Evolutionary conservation across 192 early-diverging fungal species (phyloP), one percentile per base, ranked within the genome.

Genomic region (Backusella morwellensis): DNA sequence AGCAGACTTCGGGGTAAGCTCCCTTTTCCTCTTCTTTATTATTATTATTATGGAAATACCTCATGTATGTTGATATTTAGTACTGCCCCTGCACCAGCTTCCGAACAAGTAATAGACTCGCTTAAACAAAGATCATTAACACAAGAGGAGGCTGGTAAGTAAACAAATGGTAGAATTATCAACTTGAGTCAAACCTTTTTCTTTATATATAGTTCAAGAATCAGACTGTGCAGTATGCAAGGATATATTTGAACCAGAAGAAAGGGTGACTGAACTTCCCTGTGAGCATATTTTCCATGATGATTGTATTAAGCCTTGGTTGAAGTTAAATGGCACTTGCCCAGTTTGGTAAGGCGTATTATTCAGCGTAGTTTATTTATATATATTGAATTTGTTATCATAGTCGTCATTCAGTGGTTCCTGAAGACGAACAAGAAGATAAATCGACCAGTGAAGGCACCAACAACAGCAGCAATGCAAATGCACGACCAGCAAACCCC

Each of bases 271-370:
- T 21, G 81, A 85, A 77, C 78, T 98, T 59, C 93, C 94, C 8
- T 99, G 97, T 85, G 88, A 89, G 56, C 97, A 99, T 76, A 75
- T 93, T 73, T 98, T 97, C 77, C 97, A 99, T 78, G 88, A 90
- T 6, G 86, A 89, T 6, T 99, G 97, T 79, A 94, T 97, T 68
- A 91, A 93, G 63, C 91, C 92, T 42, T 99, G 97, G 97, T 86
- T 99, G 56, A 93, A 93, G 77, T 87, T 97, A 70, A 98, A 97
- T 75, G 97, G 95, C 6, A 95, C 96, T 9, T 97, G 96, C 83
- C 96, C 96, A 26, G 93, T 96, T 32, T 97, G 96, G 88, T 90
- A 88, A 74, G 80, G 80, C 44, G n/a, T 4, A 68, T 44, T 32
- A 47, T 40, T 32, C 21, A 14, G 35, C 14, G 38, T 17, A 6